These are phyloP conservation scores for Fraxinus excelsior DNA, from an alignment of 257 asterid genomes.

Conservation along the genomic window DNA sequence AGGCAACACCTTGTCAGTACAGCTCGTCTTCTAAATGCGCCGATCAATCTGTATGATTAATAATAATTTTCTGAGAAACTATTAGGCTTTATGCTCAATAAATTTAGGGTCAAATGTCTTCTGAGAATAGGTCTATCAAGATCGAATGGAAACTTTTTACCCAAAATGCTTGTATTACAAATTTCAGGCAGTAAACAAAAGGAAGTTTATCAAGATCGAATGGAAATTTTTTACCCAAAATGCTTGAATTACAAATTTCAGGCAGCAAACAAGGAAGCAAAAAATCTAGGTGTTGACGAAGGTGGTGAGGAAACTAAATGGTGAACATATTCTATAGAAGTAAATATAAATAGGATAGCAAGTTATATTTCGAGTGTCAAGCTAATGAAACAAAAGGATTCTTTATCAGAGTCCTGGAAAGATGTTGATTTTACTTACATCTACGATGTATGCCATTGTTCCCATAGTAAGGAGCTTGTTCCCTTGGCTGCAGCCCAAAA, in stretches of 20 bases:
- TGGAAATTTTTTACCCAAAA: neutral
- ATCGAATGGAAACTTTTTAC: neutral
- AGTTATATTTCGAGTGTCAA: neutral
- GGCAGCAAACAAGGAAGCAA: neutral
- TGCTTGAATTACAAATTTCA: neutral
- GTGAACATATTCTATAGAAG: too few species aligned
- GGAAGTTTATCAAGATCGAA: neutral
- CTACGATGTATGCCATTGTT: conserved; percentile 33
- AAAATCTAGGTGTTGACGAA: too few species aligned
- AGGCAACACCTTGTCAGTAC: neutral
- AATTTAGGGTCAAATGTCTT: neutral
- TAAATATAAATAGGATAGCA: neutral
- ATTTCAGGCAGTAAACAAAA: neutral
- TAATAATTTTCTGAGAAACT: neutral
- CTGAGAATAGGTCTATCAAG: neutral
- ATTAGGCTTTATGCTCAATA: too few species aligned
- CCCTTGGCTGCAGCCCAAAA: conserved; percentile 41
- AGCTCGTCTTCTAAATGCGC: neutral
- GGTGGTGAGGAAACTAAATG: neutral
- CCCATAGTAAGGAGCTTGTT: conserved; percentile 40
- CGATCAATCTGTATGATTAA: conserved; percentile 16
- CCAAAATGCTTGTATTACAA: neutral
- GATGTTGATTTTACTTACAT: conserved; percentile 40
- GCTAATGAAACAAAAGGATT: conserved; percentile 3
- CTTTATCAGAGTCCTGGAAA: neutral